Evolutionary conservation across 2,329 filamentous ascomycete genomes (phyloP).

Genomic region (Tolypocladium nubicola): DNA sequence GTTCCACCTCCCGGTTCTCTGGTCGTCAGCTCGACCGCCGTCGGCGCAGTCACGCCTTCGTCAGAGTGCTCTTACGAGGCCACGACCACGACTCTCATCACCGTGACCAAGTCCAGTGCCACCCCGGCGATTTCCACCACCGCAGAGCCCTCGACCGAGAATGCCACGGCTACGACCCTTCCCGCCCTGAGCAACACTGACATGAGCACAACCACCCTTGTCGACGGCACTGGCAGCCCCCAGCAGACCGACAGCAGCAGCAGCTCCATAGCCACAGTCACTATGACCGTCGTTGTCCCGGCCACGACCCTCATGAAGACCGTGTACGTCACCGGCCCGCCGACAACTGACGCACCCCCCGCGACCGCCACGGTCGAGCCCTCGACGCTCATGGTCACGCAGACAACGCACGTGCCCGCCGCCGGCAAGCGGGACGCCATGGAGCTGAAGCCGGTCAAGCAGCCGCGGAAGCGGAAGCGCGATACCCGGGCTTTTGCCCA

Average conservation of each 20-base stretch:
- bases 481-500: not conserved
- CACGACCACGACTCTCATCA: not conserved
- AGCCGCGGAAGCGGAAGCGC: not conserved
- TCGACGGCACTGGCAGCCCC: not conserved
- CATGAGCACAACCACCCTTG: not conserved
- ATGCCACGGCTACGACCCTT: not conserved
- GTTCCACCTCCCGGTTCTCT: not conserved
- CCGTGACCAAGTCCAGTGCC: not conserved
- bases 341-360: slow-evolving; percentile 2
- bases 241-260: not conserved
- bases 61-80: not conserved
- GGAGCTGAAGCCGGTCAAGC: not conserved
- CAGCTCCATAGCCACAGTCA: slow-evolving; percentile 16
- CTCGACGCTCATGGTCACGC: slow-evolving; percentile 3
- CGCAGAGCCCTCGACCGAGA: not conserved
- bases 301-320: slow-evolving; percentile 5
- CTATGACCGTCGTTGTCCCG: slow-evolving; percentile 23
- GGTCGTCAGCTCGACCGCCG: not conserved
- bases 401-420: slow-evolving; percentile 2
- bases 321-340: slow-evolving; percentile 6
- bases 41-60: not conserved
- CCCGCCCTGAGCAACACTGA: not conserved
- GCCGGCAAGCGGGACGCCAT: not conserved
- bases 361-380: not conserved
- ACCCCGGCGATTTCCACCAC: not conserved